Evolutionary conservation across 139 green algal genomes (phyloP).

Genomic region (Coelastrella sp.): DNA sequence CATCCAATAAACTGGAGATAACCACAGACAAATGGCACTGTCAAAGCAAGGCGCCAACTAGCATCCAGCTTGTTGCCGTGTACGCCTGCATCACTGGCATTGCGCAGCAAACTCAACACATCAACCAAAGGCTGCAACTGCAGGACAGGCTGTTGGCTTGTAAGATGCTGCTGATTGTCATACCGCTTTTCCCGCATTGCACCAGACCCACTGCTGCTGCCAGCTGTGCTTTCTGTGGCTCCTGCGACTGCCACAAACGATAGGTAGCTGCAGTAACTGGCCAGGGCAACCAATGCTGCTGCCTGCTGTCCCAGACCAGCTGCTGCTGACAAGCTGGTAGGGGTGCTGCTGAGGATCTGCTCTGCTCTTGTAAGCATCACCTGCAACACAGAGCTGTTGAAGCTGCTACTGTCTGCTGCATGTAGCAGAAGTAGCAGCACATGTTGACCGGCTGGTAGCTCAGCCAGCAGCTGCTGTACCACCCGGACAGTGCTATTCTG

Average conservation of each 20-base stretch:
- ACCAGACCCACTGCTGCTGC: background rate
- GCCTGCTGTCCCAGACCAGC: slow-evolving; percentile 28
- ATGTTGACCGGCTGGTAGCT: slow-evolving; percentile 26
- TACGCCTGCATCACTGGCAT: too few relatives aligned
- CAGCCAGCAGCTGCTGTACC: slow-evolving; percentile 28
- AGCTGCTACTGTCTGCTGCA: slow-evolving; percentile 43
- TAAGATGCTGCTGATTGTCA: too few relatives aligned
- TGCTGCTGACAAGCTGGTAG: slow-evolving; percentile 17
- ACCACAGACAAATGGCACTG: slow-evolving; percentile 1
- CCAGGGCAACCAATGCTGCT: slow-evolving; percentile 7
- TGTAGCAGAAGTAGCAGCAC: slow-evolving; percentile 44
- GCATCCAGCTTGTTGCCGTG: background rate
- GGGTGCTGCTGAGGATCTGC: slow-evolving; percentile 16
- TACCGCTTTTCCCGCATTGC: too few relatives aligned
- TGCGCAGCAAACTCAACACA: background rate
- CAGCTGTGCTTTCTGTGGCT: background rate
- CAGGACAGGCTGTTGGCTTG: slow-evolving; percentile 4
- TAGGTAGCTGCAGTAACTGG: slow-evolving; percentile 28
- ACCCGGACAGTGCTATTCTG: background rate
- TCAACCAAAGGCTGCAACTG: slow-evolving; percentile 35
- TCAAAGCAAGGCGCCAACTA: slow-evolving; percentile 11
- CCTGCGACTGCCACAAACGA: slow-evolving; percentile 20
- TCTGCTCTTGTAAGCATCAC: slow-evolving; percentile 27
- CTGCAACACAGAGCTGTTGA: slow-evolving; percentile 24
- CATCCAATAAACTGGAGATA: slow-evolving; percentile 2